Evolutionary conservation across 352 stramenopile species (phyloP).

Genomic region (Phytopythium boreale): DNA sequence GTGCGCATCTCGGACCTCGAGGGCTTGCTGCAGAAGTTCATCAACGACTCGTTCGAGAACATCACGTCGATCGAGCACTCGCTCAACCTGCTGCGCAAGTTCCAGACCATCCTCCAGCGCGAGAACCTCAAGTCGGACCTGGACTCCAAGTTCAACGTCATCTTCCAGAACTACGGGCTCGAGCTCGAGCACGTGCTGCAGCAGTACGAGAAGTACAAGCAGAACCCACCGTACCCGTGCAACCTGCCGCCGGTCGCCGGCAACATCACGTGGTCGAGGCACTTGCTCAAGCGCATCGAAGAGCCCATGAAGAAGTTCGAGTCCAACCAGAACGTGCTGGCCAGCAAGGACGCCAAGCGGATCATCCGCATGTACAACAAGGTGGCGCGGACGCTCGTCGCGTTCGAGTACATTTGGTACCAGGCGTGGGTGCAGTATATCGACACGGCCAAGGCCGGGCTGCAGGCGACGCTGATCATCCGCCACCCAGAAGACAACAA

Average conservation of each 20-base stretch:
- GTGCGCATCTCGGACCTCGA: conserved; percentile 96
- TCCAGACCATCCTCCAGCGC: conserved; percentile 97
- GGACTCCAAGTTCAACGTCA: conserved; percentile 98
- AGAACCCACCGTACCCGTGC: conserved; percentile 94
- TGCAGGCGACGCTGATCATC: conserved; percentile 98
- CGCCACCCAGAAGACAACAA: conserved; percentile 98
- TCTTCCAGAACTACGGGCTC: conserved; percentile 98
- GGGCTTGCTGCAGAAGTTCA: conserved; percentile 96
- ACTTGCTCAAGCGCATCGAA: conserved; percentile 98
- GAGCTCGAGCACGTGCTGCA: conserved; percentile 97
- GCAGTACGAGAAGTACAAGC: conserved; percentile 99
- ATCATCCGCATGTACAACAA: conserved; percentile 99
- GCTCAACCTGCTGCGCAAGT: conserved; percentile 95
- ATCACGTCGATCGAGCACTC: conserved; percentile 98
- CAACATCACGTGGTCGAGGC: conserved; percentile 97
- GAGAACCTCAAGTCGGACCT: conserved; percentile 98
- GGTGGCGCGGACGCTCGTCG: conserved; percentile 95
- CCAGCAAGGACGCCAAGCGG: conserved; percentile 95
- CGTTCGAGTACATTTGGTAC: conserved; percentile 99
- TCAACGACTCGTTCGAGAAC: conserved; percentile 99
- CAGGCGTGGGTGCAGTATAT: conserved; percentile 98
- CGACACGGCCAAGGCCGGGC: conserved; percentile 95
- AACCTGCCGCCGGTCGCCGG: conserved; percentile 97
- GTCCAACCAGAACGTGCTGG: conserved; percentile 96
- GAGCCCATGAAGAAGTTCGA: conserved; percentile 99